These are phyloP conservation scores for Codiaeum variegatum DNA, from an alignment of 441 rosid genomes.

Conservation along the genomic window DNA sequence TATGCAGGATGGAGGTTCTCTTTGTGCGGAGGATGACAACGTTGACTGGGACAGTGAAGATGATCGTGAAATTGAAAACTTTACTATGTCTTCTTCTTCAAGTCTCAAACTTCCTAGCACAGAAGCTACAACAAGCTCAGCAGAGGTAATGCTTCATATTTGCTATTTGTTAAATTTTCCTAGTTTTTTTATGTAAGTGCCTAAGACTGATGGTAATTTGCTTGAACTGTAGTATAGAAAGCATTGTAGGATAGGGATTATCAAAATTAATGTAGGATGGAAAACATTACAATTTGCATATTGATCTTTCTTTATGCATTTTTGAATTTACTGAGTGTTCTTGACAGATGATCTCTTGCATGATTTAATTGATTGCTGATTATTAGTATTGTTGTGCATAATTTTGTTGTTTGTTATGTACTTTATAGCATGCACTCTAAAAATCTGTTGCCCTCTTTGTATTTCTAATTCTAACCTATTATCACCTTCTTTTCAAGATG, in stretches of 20 bases:
- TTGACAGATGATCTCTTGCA: background rate
- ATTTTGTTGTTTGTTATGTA: background rate
- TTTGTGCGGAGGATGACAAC: conserved; percentile 33
- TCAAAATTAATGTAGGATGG: background rate
- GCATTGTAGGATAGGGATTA: background rate
- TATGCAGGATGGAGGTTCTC: conserved; percentile 37
- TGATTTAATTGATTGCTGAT: background rate
- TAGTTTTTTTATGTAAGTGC: background rate
- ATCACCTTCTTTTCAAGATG: background rate
- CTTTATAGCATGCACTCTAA: background rate
- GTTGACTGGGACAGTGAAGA: conserved; percentile 65
- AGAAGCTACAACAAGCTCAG: conserved; percentile 29
- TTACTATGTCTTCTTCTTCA: conserved; percentile 27
- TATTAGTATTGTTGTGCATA: background rate
- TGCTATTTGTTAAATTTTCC: background rate
- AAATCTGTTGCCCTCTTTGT: background rate
- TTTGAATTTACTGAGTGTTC: background rate
- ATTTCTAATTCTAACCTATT: background rate
- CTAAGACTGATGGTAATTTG: background rate
- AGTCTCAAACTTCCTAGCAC: conserved; percentile 27
- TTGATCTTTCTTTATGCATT: background rate
- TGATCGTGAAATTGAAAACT: conserved; percentile 54
- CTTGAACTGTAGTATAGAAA: background rate
- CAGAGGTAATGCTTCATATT: conserved; percentile 28
- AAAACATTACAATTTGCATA: background rate